Evolutionary conservation across 768 basidiomycete genomes (phyloP).

Genomic region (Tulasnella sp.): DNA sequence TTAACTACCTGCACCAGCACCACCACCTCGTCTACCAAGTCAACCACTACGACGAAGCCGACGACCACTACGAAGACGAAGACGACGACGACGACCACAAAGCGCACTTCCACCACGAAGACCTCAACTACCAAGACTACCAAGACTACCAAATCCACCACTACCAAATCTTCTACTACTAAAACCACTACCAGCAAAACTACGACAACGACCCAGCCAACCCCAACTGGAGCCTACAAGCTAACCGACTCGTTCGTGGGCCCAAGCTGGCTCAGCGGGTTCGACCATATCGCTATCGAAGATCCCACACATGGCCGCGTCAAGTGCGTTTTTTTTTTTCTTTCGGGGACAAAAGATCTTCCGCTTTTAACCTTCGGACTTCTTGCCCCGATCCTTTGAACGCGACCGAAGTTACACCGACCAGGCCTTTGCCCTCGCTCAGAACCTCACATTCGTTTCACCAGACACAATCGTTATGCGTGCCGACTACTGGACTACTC

Average conservation of each 20-base stretch:
- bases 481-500: conserved; percentile 27
- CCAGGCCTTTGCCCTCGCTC: conserved; percentile 20
- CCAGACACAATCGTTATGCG: conserved; percentile 27
- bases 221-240: conserved; percentile 15
- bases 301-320: conserved; percentile 34
- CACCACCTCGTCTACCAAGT: not conserved
- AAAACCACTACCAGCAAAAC: conserved; percentile 1
- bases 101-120: not conserved
- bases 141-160: not conserved
- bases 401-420: conserved; percentile 20
- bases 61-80: not conserved
- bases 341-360: not conserved
- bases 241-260: conserved; percentile 32
- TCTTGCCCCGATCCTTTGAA: not conserved
- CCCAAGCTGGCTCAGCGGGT: conserved; percentile 30
- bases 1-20: not conserved
- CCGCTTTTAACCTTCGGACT: not conserved
- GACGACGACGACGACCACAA: not conserved
- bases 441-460: conserved; percentile 29
- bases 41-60: not conserved
- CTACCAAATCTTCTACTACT: not conserved
- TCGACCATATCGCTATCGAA: conserved; percentile 28
- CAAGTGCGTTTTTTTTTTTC: conserved; percentile 23
- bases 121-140: not conserved
- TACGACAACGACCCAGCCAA: not conserved